These are phyloP conservation scores for Curvularia sp. DNA, from an alignment of 2,329 filamentous ascomycete species.

Conservation along the genomic window DNA sequence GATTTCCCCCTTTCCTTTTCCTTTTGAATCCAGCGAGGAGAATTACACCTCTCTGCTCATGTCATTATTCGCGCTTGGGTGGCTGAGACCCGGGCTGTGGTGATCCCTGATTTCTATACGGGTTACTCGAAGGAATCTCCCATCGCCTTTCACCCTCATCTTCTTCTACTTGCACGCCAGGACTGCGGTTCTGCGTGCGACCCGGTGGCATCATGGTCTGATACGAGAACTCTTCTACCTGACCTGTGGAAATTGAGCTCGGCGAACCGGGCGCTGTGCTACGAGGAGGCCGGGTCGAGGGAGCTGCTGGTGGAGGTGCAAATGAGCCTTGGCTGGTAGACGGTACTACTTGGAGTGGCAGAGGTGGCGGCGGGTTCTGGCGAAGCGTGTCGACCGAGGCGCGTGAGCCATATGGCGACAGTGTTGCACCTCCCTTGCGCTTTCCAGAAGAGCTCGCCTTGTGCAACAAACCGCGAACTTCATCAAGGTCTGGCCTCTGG, in stretches of 20 bases:
- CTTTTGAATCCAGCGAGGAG: background rate
- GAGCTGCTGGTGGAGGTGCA: slow-evolving; percentile 28
- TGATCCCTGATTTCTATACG: slow-evolving; percentile 17
- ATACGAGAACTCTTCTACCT: slow-evolving; percentile 44
- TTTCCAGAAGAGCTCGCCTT: slow-evolving; percentile 56
- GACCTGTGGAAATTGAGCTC: slow-evolving; percentile 41
- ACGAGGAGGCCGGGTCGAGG: slow-evolving; percentile 28
- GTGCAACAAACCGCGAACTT: slow-evolving; percentile 54
- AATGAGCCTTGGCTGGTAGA: slow-evolving; percentile 31
- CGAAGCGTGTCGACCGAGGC: slow-evolving; percentile 26
- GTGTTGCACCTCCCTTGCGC: slow-evolving; percentile 44
- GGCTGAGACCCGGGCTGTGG: slow-evolving; percentile 6
- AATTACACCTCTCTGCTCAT: background rate
- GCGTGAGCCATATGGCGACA: slow-evolving; percentile 32
- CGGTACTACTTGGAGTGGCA: slow-evolving; percentile 39
- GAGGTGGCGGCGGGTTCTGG: slow-evolving; percentile 37
- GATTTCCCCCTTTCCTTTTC: background rate
- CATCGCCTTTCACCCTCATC: slow-evolving; percentile 28
- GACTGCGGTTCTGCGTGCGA: slow-evolving; percentile 29
- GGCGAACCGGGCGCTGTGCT: slow-evolving; percentile 40
- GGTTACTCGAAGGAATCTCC: slow-evolving; percentile 25
- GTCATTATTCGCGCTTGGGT: slow-evolving; percentile 22
- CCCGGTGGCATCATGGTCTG: slow-evolving; percentile 44
- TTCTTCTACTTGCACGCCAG: slow-evolving; percentile 26
- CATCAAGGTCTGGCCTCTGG: slow-evolving; percentile 53